These are phyloP conservation scores for Eremomyces bilateralis DNA, from an alignment of 495 filamentous ascomycete species.

Conservation along the genomic window DNA sequence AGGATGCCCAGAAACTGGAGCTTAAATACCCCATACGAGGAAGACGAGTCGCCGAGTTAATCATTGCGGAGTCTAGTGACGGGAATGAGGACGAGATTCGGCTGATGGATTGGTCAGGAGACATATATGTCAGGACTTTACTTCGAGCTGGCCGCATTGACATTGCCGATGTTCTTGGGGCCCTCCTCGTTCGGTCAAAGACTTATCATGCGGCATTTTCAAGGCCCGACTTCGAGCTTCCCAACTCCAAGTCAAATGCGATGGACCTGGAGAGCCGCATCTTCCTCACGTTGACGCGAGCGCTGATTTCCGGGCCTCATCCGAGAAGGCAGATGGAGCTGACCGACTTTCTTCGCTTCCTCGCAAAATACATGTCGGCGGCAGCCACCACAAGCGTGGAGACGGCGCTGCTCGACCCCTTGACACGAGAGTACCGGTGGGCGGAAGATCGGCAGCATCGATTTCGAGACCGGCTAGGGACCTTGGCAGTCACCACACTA, in stretches of 20 bases:
- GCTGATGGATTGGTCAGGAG: no score
- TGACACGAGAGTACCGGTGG: no score
- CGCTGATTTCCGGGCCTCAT: background rate
- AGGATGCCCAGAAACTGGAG: no score
- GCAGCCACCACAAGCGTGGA: background rate
- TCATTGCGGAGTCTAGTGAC: no score
- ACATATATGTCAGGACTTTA: no score
- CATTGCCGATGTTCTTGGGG: background rate
- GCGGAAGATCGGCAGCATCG: background rate
- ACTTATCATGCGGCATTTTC: background rate
- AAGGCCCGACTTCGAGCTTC: background rate
- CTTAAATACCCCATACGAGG: no score
- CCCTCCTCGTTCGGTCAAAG: background rate
- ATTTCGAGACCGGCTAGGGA: background rate
- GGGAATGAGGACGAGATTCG: no score
- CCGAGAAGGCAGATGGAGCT: background rate
- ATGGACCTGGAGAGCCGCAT: background rate
- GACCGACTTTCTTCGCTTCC: background rate
- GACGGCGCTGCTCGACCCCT: background rate
- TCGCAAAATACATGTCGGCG: background rate
- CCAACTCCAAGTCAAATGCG: background rate
- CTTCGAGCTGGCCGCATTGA: background rate
- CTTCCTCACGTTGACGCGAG: background rate
- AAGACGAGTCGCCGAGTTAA: no score
- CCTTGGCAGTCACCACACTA: background rate